These are phyloP conservation scores for Leucaena leucocephala DNA, from an alignment of 306 rosid species.

Conservation along the genomic window DNA sequence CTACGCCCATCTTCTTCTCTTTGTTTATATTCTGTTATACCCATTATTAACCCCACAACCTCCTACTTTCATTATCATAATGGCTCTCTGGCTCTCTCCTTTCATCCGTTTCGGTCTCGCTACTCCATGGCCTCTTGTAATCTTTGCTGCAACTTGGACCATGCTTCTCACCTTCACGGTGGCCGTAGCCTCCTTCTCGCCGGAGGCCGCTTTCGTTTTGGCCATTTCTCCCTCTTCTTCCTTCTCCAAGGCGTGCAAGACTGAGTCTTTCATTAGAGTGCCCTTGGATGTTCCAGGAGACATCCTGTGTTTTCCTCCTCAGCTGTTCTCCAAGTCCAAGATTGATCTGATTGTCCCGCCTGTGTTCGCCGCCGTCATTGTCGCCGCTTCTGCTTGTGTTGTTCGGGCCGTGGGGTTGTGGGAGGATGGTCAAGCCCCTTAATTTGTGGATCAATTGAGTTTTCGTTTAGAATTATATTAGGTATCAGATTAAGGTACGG, in stretches of 20 bases:
- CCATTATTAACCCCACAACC: not conserved
- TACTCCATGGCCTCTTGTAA: conserved; percentile 61
- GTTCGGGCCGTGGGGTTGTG: conserved; percentile 65
- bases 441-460: not conserved
- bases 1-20: conserved; percentile 26
- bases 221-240: conserved; percentile 64
- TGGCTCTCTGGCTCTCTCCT: conserved; percentile 54
- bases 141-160: conserved; percentile 71
- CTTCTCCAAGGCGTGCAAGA: conserved; percentile 52
- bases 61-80: conserved; percentile 13
- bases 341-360: conserved; percentile 77
- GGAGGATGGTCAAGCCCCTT: conserved; percentile 44
- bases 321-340: conserved; percentile 53
- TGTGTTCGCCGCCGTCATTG: conserved; percentile 70
- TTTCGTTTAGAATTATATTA: not conserved
- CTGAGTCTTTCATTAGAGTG: conserved; percentile 54
- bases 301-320: conserved; percentile 71
- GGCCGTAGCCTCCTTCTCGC: conserved; percentile 68
- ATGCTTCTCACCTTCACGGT: conserved; percentile 60
- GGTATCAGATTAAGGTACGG: not conserved
- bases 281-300: conserved; percentile 76
- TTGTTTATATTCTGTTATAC: not conserved
- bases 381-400: conserved; percentile 69
- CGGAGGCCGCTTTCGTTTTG: conserved; percentile 73
- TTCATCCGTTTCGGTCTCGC: conserved; percentile 40